Conservation (phyloP, 1,139 yeast genomes). For the Magnusiomyces fungicola region DNA sequence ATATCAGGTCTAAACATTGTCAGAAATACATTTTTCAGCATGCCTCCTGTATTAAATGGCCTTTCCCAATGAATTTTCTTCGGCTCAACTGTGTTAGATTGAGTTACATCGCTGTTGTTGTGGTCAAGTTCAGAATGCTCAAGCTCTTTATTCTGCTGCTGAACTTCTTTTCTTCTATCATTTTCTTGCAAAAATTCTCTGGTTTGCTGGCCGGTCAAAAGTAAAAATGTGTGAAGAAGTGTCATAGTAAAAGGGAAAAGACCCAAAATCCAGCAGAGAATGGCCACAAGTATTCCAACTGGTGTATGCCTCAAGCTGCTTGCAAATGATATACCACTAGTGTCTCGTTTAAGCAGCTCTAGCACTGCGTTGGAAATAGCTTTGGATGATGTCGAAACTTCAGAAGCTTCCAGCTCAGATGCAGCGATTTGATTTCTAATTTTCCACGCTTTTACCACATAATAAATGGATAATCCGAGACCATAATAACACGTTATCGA, state of each 20-base stretch:
- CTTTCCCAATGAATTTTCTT: slow-evolving; percentile 2
- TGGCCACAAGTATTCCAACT: slow-evolving; percentile 13
- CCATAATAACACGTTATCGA: slow-evolving; percentile 5
- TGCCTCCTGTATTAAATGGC: slow-evolving; percentile 10
- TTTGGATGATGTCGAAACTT: neutral
- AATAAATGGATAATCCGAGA: slow-evolving; percentile 9
- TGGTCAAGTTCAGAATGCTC: too few relatives aligned
- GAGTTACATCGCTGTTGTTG: neutral
- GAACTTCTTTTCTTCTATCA: neutral
- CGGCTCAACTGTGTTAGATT: neutral
- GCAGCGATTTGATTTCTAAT: neutral
- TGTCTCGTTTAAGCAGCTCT: neutral
- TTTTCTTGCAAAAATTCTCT: slow-evolving; percentile 12
- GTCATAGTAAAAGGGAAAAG: slow-evolving; percentile 10
- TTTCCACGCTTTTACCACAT: slow-evolving; percentile 11
- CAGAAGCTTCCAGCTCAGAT: neutral
- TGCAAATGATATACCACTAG: slow-evolving; percentile 5
- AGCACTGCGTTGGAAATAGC: neutral
- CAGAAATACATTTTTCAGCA: slow-evolving; percentile 13
- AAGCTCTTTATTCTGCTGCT: neutral
- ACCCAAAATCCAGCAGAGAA: slow-evolving; percentile 9
- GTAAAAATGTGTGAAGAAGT: slow-evolving; percentile 10
- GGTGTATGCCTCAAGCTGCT: slow-evolving; percentile 11
- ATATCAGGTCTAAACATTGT: slow-evolving; percentile 16
- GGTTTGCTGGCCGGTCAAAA: slow-evolving; percentile 12